Base-by-base conservation (phyloP, 139 green algal genomes). In the Chlorella sorokiniana region DNA sequence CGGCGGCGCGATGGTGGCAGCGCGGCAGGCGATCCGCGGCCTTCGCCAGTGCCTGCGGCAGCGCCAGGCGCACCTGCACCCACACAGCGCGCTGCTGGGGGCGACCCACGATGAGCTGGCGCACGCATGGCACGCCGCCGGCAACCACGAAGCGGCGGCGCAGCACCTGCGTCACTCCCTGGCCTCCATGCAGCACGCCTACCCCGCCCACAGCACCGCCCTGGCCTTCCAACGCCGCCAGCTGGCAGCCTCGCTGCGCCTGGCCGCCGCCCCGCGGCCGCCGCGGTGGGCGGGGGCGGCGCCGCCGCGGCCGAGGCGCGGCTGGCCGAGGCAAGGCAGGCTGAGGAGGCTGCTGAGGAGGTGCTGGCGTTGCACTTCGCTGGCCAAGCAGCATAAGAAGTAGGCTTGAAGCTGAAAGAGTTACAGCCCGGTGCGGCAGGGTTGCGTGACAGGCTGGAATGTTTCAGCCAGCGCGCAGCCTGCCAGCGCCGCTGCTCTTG, bases 31-130 rank as follows among this genome's bases (percentile, higher is more conserved):
- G 14, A 41, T 69, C 22, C 63, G 76, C 41, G 22, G n/a, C 41
- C 79, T 75, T 33, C 38, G 67, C 22, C 41, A 81, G 79, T 40
- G 25, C 29, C 27, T 88, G 40, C 64, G 81, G 25, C 64, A 61
- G 40, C 76, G 79, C 20, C 62, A 56, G 44, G 20, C 40, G 31
- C 67, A 42, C 8, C 40, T 89, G 69, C 65, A 83, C 42, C 40
- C 59, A 5, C 33, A 64, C 45, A 86, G 73, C 56, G 33, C 83
- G 68, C 62, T 89, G 41, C 59, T 83, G 44, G 70, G 69, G 10
- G 33, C 33, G 5, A 89, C 83, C 3, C 70, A 85, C 31, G 56
- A 81, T 41, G 83, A 75, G 7, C 67, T 89, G 27, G 67, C 75
- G 29, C 75, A 45, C n/a, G 75, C 75, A 3, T 81, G 75, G 75